phyloP scores from a whole-genome alignment of 2,329 filamentous ascomycete species.

The Zymoseptoria brevis region DNA sequence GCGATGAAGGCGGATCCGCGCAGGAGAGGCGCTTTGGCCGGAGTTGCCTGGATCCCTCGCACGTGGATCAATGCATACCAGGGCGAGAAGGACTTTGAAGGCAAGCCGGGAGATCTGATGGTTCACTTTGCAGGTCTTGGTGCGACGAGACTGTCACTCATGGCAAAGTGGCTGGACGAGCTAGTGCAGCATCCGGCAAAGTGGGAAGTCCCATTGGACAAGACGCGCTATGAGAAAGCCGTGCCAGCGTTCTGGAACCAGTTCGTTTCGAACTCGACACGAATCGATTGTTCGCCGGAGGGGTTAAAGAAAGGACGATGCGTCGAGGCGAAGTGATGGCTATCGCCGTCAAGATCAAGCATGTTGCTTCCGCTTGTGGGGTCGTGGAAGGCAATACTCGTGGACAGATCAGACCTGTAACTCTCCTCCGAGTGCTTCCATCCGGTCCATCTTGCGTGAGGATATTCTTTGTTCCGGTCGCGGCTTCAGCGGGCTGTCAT shows the following conservation, averaged over 20 bases:
- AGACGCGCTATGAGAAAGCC: conserved; percentile 16
- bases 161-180: conserved; percentile 15
- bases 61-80: conserved; percentile 22
- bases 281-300: neutral
- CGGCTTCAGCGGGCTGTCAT: neutral
- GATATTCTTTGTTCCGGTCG: neutral
- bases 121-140: conserved; percentile 18
- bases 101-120: conserved; percentile 13
- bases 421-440: too few relatives aligned
- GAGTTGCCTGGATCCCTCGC: conserved; percentile 7
- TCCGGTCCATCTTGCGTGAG: neutral
- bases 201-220: conserved; percentile 11
- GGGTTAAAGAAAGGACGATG: neutral
- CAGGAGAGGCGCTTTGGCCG: neutral
- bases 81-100: conserved; percentile 28
- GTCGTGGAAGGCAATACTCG: too few relatives aligned
- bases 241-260: conserved; percentile 19
- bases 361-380: neutral
- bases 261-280: neutral
- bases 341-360: neutral
- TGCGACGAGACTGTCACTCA: conserved; percentile 17
- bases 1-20: conserved; percentile 8
- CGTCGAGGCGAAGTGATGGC: neutral
- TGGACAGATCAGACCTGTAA: too few relatives aligned
- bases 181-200: conserved; percentile 5